Evolutionary conservation across 257 asterid species (phyloP), one percentile per base, ranked within the genome.

Genomic region (Knoxia roxburghii): DNA sequence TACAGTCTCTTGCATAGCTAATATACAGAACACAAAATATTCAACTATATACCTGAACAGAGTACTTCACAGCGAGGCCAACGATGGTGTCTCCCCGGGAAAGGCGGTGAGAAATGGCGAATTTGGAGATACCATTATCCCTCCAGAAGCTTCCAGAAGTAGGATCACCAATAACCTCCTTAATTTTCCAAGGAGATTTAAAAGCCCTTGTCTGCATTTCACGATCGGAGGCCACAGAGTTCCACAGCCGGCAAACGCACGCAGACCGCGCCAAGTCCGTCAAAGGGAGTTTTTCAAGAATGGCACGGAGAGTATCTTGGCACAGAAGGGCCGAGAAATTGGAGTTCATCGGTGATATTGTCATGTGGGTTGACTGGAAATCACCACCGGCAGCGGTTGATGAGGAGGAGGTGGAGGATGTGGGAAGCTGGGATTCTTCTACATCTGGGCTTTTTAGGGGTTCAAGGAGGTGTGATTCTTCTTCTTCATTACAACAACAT

Each of bases 11-110:
- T 37, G 41, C 41, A 37, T 37, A 41, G 30, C 45, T 27, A 40
- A 40, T 24, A 4, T 0, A 40, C 21, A 67, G 26, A 48, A 40
- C n/a, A 4, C 2, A 13, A 6, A 48, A 13, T 48, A 48, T 2
- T 0, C 4, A 48, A 20, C 21, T 20, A 12, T 39, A 50, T 79
- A 93, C 99, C 95, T 93, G 99, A 61, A 88, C 97, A 15, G 97
- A 81, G 82, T 93, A 93, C 79, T 81, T 88, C 50, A 93, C 95
- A 52, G 99, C 99, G n/a, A 93, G 96, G 80, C 97, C 84, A 61
- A 96, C 87, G 32, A 90, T 79, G 29, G 90, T 81, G 72, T 93
- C 99, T 21, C 85, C 84, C 13, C 92, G 90, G 24, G 76, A 73
- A 52, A 93, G 65, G 10, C 87, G 84, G 73, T 93, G 99, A 21